Base-by-base conservation (phyloP, 192 early-diverging fungal species). In the Podila epigama region DNA sequence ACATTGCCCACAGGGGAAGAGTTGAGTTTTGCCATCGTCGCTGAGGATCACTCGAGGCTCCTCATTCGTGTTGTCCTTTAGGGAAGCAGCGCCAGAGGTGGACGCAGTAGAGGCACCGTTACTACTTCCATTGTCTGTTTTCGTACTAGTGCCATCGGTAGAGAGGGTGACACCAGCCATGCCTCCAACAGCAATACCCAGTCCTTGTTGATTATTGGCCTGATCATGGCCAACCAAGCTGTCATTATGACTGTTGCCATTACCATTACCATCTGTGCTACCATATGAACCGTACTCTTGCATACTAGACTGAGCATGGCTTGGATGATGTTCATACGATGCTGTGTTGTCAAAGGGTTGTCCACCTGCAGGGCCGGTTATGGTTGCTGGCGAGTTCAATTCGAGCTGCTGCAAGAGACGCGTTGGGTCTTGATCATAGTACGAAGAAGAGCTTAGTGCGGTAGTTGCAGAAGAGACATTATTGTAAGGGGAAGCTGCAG, bases 1-100 rank as follows among this genome's bases (percentile, higher is more conserved):
- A 41, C 73, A 77, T 60, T 77, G 66, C 10, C 66, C 59, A 36
- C 73, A 77, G 20, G 66, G 62, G 50, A 66, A 77, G 22, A 68
- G 53, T 27, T 68, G 33, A 5, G 65, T 77, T 55, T 68, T 68
- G 29, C 73, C 73, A 50, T 77, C 66, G 44, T 77, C 67, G 56
- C 73, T 58, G 29, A 77, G 60, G 16, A 77, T 60, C 22, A 64
- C 59, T 18, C 61, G 71, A 33, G 65, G 66, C 39, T 75, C 71
- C 29, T 75, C 71, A 32, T 58, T 29, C 7, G 52, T 57, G 41
- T n/a, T 56, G 32, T 58, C 58, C 35, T 60, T 62, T 39, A 55
- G 31, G 25, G 58, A 1, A 10, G 37, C 25, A 25, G 25, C 6
- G 22, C 22, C 58, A 15, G 12, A 7, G 36, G 7, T 63, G 25